Base-by-base conservation (phyloP, 225 moss, liverwort and hornwort genomes). In the Straminergon stramineum region DNA sequence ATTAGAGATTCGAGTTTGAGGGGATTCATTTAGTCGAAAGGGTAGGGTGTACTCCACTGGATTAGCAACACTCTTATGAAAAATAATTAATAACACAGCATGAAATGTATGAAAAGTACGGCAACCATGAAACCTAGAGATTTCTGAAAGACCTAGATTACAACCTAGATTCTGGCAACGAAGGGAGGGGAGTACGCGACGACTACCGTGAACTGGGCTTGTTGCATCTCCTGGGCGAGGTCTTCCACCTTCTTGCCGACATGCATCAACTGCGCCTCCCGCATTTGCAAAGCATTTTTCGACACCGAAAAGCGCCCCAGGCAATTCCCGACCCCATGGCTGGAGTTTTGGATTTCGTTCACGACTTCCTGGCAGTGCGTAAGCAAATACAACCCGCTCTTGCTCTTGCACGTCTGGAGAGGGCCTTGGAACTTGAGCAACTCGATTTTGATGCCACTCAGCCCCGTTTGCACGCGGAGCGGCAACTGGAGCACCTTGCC, bases 301-400 rank as follows among this genome's bases (percentile, higher is more conserved):
- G 92, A 84, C 41, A 83, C 21, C 45, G 90, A 87, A 51, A 92
- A 84, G n/a, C 73, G 52, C 16, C 11, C 81, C 52, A 92, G 53
- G 74, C 88, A 92, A n/a, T 76, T 84, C 52, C 92, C 92, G 45
- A 92, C 77, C 45, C 82, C 88, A 51, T 86, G 85, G 57, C 82
- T 83, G 32, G 82, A 85, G 23, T 85, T 84, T 61, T 92, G 90
- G 41, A 92, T 90, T 55, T 90, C 90, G 20, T 82, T 85, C 66
- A 92, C 90, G 61, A 92, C 58, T 57, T 79, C 84, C 55, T 90
- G 69, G 81, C 92, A 90, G 37, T 92, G 92, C 5, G 90, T 90
- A 41, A 90, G 92, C 87, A 92, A 65, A 31, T 90, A 90, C 66
- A 92, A 81, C 19, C 88, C 80, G 67, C 92, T 90, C 90, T 82